Percentiles rank a stretch among this genome's conserved stretches.
Evolutionary conservation across 257 asterid species (phyloP).

Genomic region (Echium plantagineum): DNA sequence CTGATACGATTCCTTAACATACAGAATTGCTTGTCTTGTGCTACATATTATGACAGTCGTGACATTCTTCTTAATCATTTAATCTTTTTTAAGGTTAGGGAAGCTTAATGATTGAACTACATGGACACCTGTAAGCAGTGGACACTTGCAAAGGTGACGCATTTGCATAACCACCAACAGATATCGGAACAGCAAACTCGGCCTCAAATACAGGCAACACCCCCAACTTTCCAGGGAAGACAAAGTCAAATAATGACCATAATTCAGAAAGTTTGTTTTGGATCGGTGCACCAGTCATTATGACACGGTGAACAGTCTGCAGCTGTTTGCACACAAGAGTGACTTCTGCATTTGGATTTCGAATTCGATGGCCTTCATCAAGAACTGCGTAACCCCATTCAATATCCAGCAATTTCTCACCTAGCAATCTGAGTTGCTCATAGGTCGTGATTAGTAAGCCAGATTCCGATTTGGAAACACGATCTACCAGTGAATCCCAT

Average conservation of each 20-base stretch:
- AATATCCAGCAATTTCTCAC: slow-evolving; percentile 69
- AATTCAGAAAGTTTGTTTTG: slow-evolving; percentile 91
- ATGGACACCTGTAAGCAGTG: slow-evolving; percentile 78
- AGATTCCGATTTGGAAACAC: slow-evolving; percentile 69
- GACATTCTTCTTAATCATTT: not conserved
- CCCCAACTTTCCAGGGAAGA: slow-evolving; percentile 95
- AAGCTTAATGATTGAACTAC: not conserved
- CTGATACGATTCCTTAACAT: not conserved
- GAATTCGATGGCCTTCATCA: slow-evolving; percentile 97
- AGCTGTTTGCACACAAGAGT: slow-evolving; percentile 96
- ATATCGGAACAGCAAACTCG: slow-evolving; percentile 95
- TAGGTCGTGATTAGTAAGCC: slow-evolving; percentile 86
- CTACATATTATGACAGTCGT: not conserved
- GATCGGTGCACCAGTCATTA: slow-evolving; percentile 95
- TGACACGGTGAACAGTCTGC: slow-evolving; percentile 94
- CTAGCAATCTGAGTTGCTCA: slow-evolving; percentile 83
- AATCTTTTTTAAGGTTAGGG: not conserved
- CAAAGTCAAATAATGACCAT: slow-evolving; percentile 98
- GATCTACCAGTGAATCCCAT: slow-evolving; percentile 75
- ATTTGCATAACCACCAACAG: slow-evolving; percentile 97
- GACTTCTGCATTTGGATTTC: slow-evolving; percentile 90
- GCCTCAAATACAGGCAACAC: slow-evolving; percentile 96
- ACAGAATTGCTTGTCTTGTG: not conserved
- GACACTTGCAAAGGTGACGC: slow-evolving; percentile 97
- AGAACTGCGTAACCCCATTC: slow-evolving; percentile 96